A percentile compares a stretch with the other conserved stretches of the same genome.
Evolutionary conservation across 225 moss, liverwort and hornwort species (phyloP).

Genomic region (Physcomitrellopsis africana): DNA sequence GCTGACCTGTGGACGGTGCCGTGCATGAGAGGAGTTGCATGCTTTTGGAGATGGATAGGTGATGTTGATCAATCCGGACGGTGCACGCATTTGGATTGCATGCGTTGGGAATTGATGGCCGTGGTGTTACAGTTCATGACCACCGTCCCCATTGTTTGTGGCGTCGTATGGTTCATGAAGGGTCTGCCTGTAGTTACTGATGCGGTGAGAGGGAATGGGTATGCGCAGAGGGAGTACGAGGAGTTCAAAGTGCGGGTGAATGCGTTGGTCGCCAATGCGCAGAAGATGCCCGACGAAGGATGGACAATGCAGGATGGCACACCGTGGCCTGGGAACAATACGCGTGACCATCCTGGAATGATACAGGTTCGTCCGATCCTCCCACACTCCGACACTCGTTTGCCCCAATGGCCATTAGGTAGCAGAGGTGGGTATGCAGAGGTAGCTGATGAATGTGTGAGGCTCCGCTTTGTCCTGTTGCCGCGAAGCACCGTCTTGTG

Average conservation of each 20-base stretch:
- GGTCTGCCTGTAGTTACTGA: neutral
- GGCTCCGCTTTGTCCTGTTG: neutral
- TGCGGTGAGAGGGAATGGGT: neutral
- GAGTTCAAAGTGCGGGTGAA: slow-evolving; percentile 58
- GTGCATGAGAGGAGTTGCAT: too few species aligned
- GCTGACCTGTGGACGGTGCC: neutral
- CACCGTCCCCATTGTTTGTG: too few species aligned
- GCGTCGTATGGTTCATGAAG: neutral
- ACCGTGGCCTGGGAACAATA: slow-evolving; percentile 70
- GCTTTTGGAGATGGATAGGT: too few species aligned
- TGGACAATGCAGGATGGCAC: slow-evolving; percentile 62
- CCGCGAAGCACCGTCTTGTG: too few species aligned
- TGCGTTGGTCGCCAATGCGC: slow-evolving; percentile 53
- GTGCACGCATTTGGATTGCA: neutral
- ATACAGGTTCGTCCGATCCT: slow-evolving; percentile 49
- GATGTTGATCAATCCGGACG: too few species aligned
- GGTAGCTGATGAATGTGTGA: neutral
- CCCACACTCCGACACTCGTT: neutral
- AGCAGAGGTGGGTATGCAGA: neutral
- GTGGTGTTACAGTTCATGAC: neutral
- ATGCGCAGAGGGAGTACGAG: slow-evolving; percentile 55
- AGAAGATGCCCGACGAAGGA: slow-evolving; percentile 52
- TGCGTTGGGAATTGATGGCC: neutral
- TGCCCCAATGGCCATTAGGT: neutral
- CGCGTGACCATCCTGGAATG: slow-evolving; percentile 72